Evolutionary conservation across 257 asterid species (phyloP), one percentile per base, ranked within the genome.

Genomic region (Cynanchum wilfordii): DNA sequence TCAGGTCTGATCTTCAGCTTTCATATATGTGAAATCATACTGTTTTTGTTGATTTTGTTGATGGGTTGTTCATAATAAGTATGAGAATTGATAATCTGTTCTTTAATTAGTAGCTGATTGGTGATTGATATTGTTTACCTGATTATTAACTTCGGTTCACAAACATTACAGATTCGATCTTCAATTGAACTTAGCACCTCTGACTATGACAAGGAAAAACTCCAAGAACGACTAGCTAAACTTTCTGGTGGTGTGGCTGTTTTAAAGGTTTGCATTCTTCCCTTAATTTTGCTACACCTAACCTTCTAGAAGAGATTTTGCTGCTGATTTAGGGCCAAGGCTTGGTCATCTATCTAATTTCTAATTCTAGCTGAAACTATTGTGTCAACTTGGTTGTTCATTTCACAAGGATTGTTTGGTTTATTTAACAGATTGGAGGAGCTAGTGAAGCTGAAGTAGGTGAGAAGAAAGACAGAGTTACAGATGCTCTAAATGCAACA

Each of bases 211-310:
- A 93, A 93, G 83, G 98, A 91, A 87, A 94, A 94, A 81, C 76
- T 86, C 77, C 98, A 94, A 82, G 98, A 91, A 77, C 86, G 99
- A 80, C 90, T 94, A 7, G 97, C 97, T 5, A 94, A 91, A 78
- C 90, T 91, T 68, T 94, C 99, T 68, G 99, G 99, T 57, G 99
- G 99, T 60, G 99, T 91, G 16, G 99, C 97, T 59, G 97, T 94
- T 55, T 86, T 91, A 12, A 94, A 94, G 97, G 99, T 90, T 6
- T 40, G 81, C 56, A 4, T 22, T 47, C 30, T 29, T 66, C 22
- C 54, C 70, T 24, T 66, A 20, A 64, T 10, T 3, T 49, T 33
- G 25, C n/a, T 64, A 4, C 45, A n/a, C 17, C 22, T 17, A 7
- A 11, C 2, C 17, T 22, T 45, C 19, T 24, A 20, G 10, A 59